phyloP scores from a whole-genome alignment of 2,329 filamentous ascomycete genomes.

The Teratosphaeria zuluensis region DNA sequence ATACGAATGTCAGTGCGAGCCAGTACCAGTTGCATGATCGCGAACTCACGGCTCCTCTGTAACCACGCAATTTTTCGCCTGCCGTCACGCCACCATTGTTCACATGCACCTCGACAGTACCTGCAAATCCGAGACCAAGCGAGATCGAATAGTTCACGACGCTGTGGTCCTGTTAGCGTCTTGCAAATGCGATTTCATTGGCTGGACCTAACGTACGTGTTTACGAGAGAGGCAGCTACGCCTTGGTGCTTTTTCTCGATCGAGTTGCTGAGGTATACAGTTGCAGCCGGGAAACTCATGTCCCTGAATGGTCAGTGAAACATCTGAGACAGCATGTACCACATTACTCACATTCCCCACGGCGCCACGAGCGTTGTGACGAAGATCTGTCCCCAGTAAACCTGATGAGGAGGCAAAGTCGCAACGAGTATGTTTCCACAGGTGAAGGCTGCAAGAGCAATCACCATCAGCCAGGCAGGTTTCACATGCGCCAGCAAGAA shows the following conservation, averaged over 20 bases:
- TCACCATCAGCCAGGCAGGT: slow-evolving; percentile 27
- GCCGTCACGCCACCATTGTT: slow-evolving; percentile 28
- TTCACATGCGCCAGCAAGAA: slow-evolving; percentile 15
- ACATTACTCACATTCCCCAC: slow-evolving; percentile 39
- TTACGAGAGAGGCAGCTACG: slow-evolving; percentile 48
- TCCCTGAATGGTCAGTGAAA: slow-evolving; percentile 38
- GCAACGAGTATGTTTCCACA: slow-evolving; percentile 33
- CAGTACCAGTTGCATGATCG: too few species aligned
- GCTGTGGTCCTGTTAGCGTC: slow-evolving; percentile 27
- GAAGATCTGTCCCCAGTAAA: slow-evolving; percentile 57
- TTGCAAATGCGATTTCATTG: neutral
- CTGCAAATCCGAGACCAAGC: slow-evolving; percentile 55
- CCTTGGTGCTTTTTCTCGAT: slow-evolving; percentile 40
- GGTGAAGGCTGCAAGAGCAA: slow-evolving; percentile 31
- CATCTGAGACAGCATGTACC: neutral
- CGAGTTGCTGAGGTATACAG: slow-evolving; percentile 48
- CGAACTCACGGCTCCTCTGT: slow-evolving; percentile 24
- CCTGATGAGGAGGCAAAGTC: slow-evolving; percentile 44
- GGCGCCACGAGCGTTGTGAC: slow-evolving; percentile 42
- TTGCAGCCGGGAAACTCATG: slow-evolving; percentile 56
- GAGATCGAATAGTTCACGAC: slow-evolving; percentile 61
- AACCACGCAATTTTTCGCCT: slow-evolving; percentile 28
- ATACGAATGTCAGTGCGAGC: too few species aligned
- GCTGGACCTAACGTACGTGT: slow-evolving; percentile 12
- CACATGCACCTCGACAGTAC: slow-evolving; percentile 49